Evolutionary conservation across 2,329 filamentous ascomycete species (phyloP), one percentile per base, ranked within the genome.

Genomic region (Alternaria burnsii): DNA sequence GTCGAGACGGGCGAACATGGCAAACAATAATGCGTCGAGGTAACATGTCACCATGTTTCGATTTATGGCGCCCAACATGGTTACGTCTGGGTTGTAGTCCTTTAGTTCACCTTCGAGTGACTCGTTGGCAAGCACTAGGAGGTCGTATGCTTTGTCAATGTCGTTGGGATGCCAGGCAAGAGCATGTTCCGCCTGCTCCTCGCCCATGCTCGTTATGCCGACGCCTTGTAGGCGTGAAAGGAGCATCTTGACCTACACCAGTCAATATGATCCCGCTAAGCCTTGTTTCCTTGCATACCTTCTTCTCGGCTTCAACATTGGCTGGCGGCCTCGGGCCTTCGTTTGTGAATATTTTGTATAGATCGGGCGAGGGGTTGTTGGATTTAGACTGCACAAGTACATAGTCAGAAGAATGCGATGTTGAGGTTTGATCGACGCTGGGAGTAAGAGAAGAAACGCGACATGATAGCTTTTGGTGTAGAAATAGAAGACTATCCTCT

Each of bases 1-100:
- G 67, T 93, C 90, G 38, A 97, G 84, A 61, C 92, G 89, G 18
- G 92, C 91, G 76, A 98, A 98, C 93, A 99, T 97, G 76, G 94
- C 91, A 76, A 97, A 98, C 1, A 99, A 85, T 22, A 98, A 82
- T 0, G 94, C 87, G 76, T 98, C 95, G 16, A 98, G 83, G 76
- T 96, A 98, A 81, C 95, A 99, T n/a, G 94, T 98, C 36, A 97
- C 93, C 48, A 87, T 88, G 44, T 90, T 86, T 48, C 93, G 86
- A 74, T 99, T 99, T 70, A 92, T 90, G 12, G 95, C 94, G 7
- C 95, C 95, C 5, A 92, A 81, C 82, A 98, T 88, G 58, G 86
- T 86, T 8, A 90, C 84, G 54, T 85, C 84, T 9, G 92, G 88
- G 56, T 92, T 85, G 80, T 92, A 97, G 16, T 88, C 87, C 63